Base-by-base conservation (phyloP, 2,329 filamentous ascomycete genomes). In the Aspergillus tanneri region DNA sequence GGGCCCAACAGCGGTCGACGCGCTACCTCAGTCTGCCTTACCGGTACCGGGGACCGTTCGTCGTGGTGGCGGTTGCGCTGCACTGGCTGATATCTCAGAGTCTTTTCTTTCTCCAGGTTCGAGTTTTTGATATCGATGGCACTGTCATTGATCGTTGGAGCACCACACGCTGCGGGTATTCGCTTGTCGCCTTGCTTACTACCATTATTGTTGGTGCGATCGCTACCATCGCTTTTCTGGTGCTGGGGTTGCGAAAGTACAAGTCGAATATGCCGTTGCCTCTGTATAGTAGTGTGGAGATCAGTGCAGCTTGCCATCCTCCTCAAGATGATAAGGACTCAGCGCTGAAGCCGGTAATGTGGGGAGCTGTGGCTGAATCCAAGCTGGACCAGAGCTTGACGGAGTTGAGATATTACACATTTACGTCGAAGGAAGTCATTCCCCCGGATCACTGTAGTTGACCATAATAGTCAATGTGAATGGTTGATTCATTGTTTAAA, bases 1-100 rank as follows among this genome's bases (percentile, higher is more conserved):
- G 24, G 8, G 72, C 69, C 5, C 55, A 62, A 3, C 75, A 79
- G 52, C 62, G 70, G 3, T 71, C 69, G 0, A 73, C 67, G 2
- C 77, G 75, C 49, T 76, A 69, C 47, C 68, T 78, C 3, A 68
- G 66, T 3, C 55, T 79, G 0, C 75, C 75, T 0, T 69, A 59
- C 22, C 46, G 40, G 12, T 64, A 64, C 21, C 42, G 46, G 3
- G 14, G 55, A 1, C 72, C 74, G 0, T 53, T 77, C 0, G 55
- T 70, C 3, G 43, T 58, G 0, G 47, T 56, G 0, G 69, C 62
- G 2, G 63, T 58, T 0, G 1, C 72, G 0, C 58, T 78, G 28
- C 75, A 78, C 50, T 78, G 73, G 74, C 58, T 78, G 5, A 55
- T 75, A 3, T 78, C 74, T 0, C 72, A 76, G 53, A 69, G 69